Conservation (phyloP, 2,329 filamentous ascomycete species). For the Aureobasidium subglaciale region DNA sequence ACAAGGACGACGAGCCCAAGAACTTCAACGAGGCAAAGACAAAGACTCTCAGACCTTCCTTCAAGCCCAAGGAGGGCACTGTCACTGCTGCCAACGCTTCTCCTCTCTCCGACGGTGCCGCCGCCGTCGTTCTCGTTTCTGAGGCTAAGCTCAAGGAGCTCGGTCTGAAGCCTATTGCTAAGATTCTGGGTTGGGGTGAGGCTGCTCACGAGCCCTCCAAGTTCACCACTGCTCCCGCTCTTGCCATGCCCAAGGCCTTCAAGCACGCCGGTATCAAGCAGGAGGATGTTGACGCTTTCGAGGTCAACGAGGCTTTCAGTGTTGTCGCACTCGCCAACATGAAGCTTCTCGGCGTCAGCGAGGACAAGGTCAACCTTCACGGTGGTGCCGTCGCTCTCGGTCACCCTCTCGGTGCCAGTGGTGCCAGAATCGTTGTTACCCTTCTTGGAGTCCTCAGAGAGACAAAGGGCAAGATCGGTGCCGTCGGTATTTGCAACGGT, state of each 20-base stretch:
- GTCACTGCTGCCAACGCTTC: constrained; percentile 96
- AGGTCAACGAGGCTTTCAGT: constrained; percentile 99
- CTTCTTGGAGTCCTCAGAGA: constrained; percentile 80
- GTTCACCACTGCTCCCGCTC: constrained; percentile 88
- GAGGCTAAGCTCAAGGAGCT: constrained; percentile 92
- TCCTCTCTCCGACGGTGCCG: constrained; percentile 89
- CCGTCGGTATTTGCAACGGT: constrained; percentile 94
- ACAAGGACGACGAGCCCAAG: constrained; percentile 91
- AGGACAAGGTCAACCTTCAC: constrained; percentile 89
- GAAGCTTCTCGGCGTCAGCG: constrained; percentile 72
- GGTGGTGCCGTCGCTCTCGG: constrained; percentile 94
- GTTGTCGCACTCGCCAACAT: constrained; percentile 95
- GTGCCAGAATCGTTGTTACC: constrained; percentile 87
- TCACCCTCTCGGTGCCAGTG: constrained; percentile 88
- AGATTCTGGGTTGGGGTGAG: constrained; percentile 96
- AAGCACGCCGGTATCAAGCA: constrained; percentile 81
- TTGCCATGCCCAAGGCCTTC: constrained; percentile 95
- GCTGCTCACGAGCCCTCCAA: constrained; percentile 85
- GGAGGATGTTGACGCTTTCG: constrained; percentile 80
- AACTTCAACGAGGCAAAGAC: constrained; percentile 58
- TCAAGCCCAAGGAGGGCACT: constrained; percentile 78
- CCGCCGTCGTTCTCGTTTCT: constrained; percentile 86
- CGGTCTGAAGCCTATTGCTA: constrained; percentile 82
- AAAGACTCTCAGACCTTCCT: constrained; percentile 57
- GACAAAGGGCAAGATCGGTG: constrained; percentile 89